phyloP scores from a whole-genome alignment of 805 yeast species.

The Saturnispora quitensis region DNA sequence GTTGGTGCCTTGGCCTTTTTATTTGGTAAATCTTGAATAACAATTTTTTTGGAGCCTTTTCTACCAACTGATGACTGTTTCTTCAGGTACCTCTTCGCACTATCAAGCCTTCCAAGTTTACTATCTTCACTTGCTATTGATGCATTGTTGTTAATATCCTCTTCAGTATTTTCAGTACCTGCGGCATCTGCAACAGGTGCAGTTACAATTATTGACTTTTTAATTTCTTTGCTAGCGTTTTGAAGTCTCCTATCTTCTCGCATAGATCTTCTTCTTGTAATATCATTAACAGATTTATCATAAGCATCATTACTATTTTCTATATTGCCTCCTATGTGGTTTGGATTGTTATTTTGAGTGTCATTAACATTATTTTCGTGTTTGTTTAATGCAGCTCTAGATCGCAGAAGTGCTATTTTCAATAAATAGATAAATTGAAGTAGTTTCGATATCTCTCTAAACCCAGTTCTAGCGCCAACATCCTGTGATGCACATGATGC shows the following conservation, averaged over 20 bases:
- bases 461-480: slow-evolving; percentile 43
- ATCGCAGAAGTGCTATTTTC: slow-evolving; percentile 76
- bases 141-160: background rate
- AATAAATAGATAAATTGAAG: slow-evolving; percentile 68
- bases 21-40: slow-evolving; percentile 23
- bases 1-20: background rate
- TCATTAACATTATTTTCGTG: background rate
- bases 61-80: slow-evolving; percentile 14
- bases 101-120: slow-evolving; percentile 3
- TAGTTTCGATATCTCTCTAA: slow-evolving; percentile 56
- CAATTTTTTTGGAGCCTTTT: slow-evolving; percentile 24
- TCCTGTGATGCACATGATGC: slow-evolving; percentile 49
- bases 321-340: background rate
- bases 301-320: slow-evolving; percentile 35
- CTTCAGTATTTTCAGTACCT: slow-evolving; percentile 16
- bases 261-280: slow-evolving; percentile 63
- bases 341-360: background rate
- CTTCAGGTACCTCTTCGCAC: slow-evolving; percentile 4
- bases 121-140: slow-evolving; percentile 1
- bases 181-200: slow-evolving; percentile 44
- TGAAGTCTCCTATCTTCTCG: slow-evolving; percentile 53
- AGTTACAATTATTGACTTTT: slow-evolving; percentile 58
- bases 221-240: slow-evolving; percentile 45
- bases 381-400: slow-evolving; percentile 37
- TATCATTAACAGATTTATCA: slow-evolving; percentile 62